Base-by-base conservation (phyloP, 164 flowering plant genomes). In the Berberis thunbergii region DNA sequence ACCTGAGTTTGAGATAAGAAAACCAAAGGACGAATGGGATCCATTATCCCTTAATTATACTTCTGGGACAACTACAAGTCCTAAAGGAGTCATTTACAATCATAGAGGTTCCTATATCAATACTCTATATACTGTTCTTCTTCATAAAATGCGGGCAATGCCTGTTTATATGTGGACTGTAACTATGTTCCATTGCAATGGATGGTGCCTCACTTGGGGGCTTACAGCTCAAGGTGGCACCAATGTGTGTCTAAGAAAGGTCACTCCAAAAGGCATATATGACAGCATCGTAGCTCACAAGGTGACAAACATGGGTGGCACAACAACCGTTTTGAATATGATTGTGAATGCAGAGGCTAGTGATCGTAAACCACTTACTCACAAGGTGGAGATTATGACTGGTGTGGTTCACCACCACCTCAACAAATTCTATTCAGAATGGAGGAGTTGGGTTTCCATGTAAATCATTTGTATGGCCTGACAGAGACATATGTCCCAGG, bases 121-220 rank as follows among this genome's bases (percentile, higher is more conserved):
- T 72, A 64, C 97, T n/a, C 66, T 90, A 2, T 84, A 84, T 1
- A 49, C 74, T 2, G 75, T 79, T 69, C 72, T 87, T 67, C 71
- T 85, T 4, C 64, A 67, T 61, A 81, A 76, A 3, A 82, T 90
- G 87, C 48, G 64, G 13, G 57, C 82, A 49, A 78, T 76, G 78
- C 91, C 88, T 26, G 80, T 82, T 2, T 90, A 84, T 58, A 63
- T 90, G 10, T 87, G 97, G 97, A 78, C 78, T 7, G 90, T 84
- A 7, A 92, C 93, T 39, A 90, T 90, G 97, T 90, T 87, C 73
- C 97, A 88, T 56, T 86, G 95, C 79, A 90, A 85, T 59, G 97
- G 95, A 0, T 90, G 97, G 97, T 85, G 89, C 63, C 73, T 81
- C 61, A 55, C 79, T 11, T 87, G 95, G 97, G 88, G 77, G 11